A percentile compares a stretch with the other conserved stretches of the same genome.
phyloP scores from a whole-genome alignment of 2,329 filamentous ascomycete species.

The Aphanoascus verrucosus region DNA sequence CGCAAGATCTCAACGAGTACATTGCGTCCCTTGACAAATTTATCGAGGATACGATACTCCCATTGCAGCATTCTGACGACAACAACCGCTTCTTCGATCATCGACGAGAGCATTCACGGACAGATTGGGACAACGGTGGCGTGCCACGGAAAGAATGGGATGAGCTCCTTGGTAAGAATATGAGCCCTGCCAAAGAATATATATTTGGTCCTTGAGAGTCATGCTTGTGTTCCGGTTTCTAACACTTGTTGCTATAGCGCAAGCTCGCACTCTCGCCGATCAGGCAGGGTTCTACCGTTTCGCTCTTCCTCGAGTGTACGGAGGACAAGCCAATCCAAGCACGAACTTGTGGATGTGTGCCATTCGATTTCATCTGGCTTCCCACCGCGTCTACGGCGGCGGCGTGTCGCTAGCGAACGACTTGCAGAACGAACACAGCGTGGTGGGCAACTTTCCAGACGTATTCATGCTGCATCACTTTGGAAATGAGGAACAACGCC shows the following conservation, averaged over 20 bases:
- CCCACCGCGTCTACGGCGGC: slow-evolving; percentile 37
- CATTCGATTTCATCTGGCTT: slow-evolving; percentile 49
- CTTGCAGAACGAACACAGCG: slow-evolving; percentile 52
- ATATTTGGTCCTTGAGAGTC: not conserved
- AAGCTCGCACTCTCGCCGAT: slow-evolving; percentile 45
- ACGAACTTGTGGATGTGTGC: slow-evolving; percentile 55
- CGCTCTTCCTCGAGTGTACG: slow-evolving; percentile 46
- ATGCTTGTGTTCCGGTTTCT: not conserved
- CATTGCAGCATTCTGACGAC: slow-evolving; percentile 46
- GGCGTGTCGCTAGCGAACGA: slow-evolving; percentile 53
- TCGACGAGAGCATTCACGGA: slow-evolving; percentile 51
- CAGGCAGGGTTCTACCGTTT: slow-evolving; percentile 52
- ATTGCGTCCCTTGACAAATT: slow-evolving; percentile 46
- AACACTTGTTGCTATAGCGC: slow-evolving; percentile 15
- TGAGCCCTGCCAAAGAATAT: not conserved
- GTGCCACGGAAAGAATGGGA: slow-evolving; percentile 52
- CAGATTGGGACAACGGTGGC: slow-evolving; percentile 49
- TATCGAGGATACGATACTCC: slow-evolving; percentile 44
- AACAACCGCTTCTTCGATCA: slow-evolving; percentile 58
- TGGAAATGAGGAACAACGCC: slow-evolving; percentile 45
- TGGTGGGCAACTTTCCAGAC: slow-evolving; percentile 54
- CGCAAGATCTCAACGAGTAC: slow-evolving; percentile 40
- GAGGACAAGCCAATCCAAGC: slow-evolving; percentile 41
- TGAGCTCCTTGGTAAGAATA: slow-evolving; percentile 32
- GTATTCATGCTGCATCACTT: slow-evolving; percentile 53